These are phyloP conservation scores for Trapa incisa DNA, from an alignment of 345 rosid species.

Conservation along the genomic window DNA sequence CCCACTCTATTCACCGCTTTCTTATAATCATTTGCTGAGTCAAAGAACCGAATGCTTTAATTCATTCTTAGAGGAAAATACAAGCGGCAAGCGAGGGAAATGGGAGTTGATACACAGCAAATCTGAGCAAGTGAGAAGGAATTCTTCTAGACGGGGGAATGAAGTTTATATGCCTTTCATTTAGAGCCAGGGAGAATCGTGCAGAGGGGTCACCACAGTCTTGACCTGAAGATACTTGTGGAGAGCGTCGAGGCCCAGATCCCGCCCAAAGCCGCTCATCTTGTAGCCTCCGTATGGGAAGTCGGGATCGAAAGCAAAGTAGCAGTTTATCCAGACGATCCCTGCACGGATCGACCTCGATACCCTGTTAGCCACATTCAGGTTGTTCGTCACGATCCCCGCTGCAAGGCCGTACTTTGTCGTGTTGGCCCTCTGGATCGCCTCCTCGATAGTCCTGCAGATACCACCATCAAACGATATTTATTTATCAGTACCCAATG, in stretches of 20 bases:
- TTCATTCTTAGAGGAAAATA: too few relatives aligned
- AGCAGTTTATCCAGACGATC: slow-evolving; percentile 56
- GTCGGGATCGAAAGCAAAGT: slow-evolving; percentile 40
- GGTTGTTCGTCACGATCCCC: slow-evolving; percentile 51
- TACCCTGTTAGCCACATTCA: slow-evolving; percentile 53
- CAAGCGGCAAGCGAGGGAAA: too few relatives aligned
- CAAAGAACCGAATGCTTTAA: too few relatives aligned
- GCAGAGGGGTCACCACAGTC: slow-evolving; percentile 52
- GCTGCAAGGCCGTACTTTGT: slow-evolving; percentile 66
- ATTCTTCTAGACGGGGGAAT: too few relatives aligned
- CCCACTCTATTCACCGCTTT: too few relatives aligned
- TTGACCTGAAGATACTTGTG: slow-evolving; percentile 49
- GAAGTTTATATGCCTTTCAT: too few relatives aligned
- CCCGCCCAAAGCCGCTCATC: slow-evolving; percentile 61
- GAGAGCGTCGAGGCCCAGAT: slow-evolving; percentile 49
- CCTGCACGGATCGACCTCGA: slow-evolving; percentile 64
- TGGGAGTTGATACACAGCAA: background rate
- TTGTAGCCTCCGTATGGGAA: slow-evolving; percentile 63
- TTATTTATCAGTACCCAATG: background rate
- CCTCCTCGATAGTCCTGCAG: slow-evolving; percentile 63
- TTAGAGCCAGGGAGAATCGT: slow-evolving; percentile 62
- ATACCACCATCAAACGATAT: background rate
- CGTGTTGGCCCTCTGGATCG: slow-evolving; percentile 44
- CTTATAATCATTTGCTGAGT: too few relatives aligned
- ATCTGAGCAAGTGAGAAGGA: background rate